Evolutionary conservation across 2,329 filamentous ascomycete species (phyloP).

Genomic region (Fusarium piperis): DNA sequence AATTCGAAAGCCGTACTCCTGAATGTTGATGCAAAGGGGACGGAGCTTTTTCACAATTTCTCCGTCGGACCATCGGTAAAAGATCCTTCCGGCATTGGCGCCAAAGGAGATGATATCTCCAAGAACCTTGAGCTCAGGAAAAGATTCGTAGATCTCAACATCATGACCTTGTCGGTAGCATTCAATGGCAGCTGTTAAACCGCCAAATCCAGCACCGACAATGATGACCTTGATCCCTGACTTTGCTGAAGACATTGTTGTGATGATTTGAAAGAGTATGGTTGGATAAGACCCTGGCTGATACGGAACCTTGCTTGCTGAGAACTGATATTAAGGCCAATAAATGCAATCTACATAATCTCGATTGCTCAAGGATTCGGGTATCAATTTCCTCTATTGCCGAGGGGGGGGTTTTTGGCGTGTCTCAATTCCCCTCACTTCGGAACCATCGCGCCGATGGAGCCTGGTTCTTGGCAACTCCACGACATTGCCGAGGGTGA

Average conservation of each 20-base stretch:
- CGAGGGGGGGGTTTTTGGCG: background rate
- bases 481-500: background rate
- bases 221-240: constrained; percentile 29
- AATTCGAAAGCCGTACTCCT: constrained; percentile 57
- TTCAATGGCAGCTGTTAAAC: constrained; percentile 31
- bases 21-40: constrained; percentile 35
- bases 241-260: constrained; percentile 15
- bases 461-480: background rate
- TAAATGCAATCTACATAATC: background rate
- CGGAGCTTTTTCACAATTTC: constrained; percentile 52
- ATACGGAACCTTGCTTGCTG: background rate
- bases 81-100: constrained; percentile 55
- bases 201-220: constrained; percentile 33
- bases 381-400: background rate
- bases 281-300: background rate
- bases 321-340: background rate
- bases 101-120: constrained; percentile 49
- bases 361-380: background rate
- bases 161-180: constrained; percentile 24
- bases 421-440: background rate
- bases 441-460: background rate
- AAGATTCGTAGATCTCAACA: constrained; percentile 26
- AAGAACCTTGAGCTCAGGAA: constrained; percentile 61
- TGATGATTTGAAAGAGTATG: background rate
- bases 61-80: constrained; percentile 61